phyloP scores from a whole-genome alignment of 163 green algal genomes.

The Scenedesmus sp. region DNA sequence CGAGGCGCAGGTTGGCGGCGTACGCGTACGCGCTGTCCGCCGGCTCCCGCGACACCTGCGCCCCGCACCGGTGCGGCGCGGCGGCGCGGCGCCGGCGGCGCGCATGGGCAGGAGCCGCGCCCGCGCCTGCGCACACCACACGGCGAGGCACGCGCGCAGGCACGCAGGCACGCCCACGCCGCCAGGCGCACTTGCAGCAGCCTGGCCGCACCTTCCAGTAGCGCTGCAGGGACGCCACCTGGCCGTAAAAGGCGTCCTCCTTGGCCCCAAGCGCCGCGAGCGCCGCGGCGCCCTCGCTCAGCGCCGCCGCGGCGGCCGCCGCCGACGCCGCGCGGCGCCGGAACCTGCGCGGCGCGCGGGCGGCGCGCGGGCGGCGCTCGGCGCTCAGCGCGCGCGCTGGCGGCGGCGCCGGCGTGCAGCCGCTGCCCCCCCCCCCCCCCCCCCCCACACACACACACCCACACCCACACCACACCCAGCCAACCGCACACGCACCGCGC shows the following conservation, averaged over 20 bases:
- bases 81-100: too few species aligned
- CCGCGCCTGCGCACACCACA: too few species aligned
- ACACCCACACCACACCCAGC: not conserved
- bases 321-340: conserved; percentile 13
- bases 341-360: conserved; percentile 1
- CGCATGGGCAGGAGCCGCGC: too few species aligned
- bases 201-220: conserved; percentile 37
- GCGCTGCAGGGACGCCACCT: conserved; percentile 33
- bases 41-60: conserved; percentile 9
- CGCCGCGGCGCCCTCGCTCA: conserved; percentile 20
- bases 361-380: too few species aligned
- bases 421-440: too few species aligned
- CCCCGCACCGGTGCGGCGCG: too few species aligned
- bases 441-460: not conserved
- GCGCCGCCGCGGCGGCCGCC: not conserved
- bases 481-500: not conserved
- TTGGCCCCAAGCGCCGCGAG: conserved; percentile 11
- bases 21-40: conserved; percentile 23
- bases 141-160: too few species aligned
- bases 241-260: conserved; percentile 37
- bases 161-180: too few species aligned
- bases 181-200: too few species aligned
- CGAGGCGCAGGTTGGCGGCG: conserved; percentile 16
- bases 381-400: too few species aligned
- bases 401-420: too few species aligned